Base-by-base conservation (phyloP, 2,329 filamentous ascomycete genomes). In the Alternaria infectoria region DNA sequence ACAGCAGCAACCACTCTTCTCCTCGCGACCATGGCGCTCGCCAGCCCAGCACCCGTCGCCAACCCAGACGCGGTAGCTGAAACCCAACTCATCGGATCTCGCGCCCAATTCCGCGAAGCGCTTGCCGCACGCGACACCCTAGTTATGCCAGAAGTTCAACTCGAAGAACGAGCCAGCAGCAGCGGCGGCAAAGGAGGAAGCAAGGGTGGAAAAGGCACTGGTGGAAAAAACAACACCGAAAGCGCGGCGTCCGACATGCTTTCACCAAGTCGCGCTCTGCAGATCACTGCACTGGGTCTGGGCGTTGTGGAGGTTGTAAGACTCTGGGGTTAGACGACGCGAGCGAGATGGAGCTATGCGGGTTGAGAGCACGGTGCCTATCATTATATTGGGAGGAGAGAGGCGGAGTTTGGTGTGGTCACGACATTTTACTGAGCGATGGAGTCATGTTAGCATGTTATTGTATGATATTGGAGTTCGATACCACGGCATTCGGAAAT, bases 211-310 rank as follows among this genome's bases (percentile, higher is more conserved):
- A 17, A 45, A 25, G 15, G 57, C 12, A 40, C 61, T 19, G 67
- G 36, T n/a, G 49, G 56, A 46, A 61, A 58, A 30, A 40, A 40
- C 56, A 51, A 69, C 64, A 63, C 46, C 54, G 67, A 59, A 8
- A 59, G 64, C 54, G 71, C 74, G 13, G 74, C 74, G 4, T 59
- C 73, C 7, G 63, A 59, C 8, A 60, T 64, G 11, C 23, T 74
- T 3, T 58, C 66, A 5, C 68, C 74, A 15, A 77, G 61, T 59
- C 69, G 60, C 28, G 57, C 62, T 3, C 61, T 79, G 12, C 66
- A 77, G 46, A 58, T 74, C 4, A 69, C 69, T 51, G 74, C 71
- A 3, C 26, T 78, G 21, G 68, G 75, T 2, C 52, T 78, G 6
- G 75, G 76, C 2, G 64, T 74, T 40, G 57, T 72, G 13, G 71